Evolutionary conservation across 495 filamentous ascomycete species (phyloP), one percentile per base, ranked within the genome.

Genomic region (Wilcoxina mikolae): DNA sequence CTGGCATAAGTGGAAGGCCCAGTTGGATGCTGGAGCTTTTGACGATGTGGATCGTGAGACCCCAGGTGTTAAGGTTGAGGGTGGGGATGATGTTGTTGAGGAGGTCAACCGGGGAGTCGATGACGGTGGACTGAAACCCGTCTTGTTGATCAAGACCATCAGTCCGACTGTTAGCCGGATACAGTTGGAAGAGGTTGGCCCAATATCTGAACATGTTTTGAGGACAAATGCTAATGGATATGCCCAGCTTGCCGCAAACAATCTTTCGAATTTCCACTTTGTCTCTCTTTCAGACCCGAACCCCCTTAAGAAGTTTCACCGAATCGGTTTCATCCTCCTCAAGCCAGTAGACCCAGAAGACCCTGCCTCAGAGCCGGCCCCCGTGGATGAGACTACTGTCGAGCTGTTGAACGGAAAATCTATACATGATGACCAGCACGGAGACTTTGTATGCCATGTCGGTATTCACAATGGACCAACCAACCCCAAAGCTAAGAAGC

Each of bases 391-490:
- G 39, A 88, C 83, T 61, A 94, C 91, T 12, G 76, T 95, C 0
- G 87, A 89, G 50, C 85, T 87, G 17, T 81, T 96, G 62, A 95
- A 96, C 58, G 87, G 89, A 54, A 95, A 96, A 72, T 91, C 85
- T 0, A 94, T 99, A 55, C 83, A 94, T 62, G 91, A 95, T 60
- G 81, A 91, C 53, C 78, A 81, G 44, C 83, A 88, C 31, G 93
- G 90, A 23, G 88, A 96, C 66, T 99, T 99, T 67, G 85, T 87
- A 22, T 94, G 90, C 65, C 93, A 99, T 66, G 91, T 96, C 35
- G 91, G 91, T 50, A 82, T 99, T 28, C 91, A 99, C 68, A 83
- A 85, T 43, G 89, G 91, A 5, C 87, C 89, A 0, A 75, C 76
- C 17, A 79, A 85, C 56, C 84, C 86, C 1, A 78, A 89, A 56